These are phyloP conservation scores for Russula virescens DNA, from an alignment of 768 basidiomycete species.

Conservation along the genomic window DNA sequence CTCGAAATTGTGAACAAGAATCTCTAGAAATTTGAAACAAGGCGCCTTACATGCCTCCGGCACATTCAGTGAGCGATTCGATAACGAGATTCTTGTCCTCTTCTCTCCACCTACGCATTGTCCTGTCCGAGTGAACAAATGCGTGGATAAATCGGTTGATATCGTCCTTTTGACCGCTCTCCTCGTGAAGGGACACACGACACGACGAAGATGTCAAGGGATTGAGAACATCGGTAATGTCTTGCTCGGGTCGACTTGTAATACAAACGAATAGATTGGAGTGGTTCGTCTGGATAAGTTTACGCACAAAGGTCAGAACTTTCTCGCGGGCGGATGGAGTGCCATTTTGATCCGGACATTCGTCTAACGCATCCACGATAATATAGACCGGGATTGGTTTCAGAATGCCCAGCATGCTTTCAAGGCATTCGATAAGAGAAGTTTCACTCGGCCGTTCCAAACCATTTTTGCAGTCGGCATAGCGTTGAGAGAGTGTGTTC, in stretches of 20 bases:
- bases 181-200: not conserved
- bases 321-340: not conserved
- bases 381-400: not conserved
- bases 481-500: not conserved
- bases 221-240: not conserved
- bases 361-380: not conserved
- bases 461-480: not conserved
- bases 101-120: not conserved
- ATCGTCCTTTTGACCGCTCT: not conserved
- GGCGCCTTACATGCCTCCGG: not conserved
- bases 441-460: not conserved
- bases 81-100: constrained; percentile 1
- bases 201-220: not conserved
- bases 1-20: not conserved
- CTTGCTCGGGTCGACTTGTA: not conserved
- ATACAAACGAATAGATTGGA: not conserved
- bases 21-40: not conserved
- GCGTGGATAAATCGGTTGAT: not conserved
- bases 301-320: not conserved
- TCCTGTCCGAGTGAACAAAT: not conserved
- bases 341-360: not conserved
- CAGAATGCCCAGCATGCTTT: not conserved
- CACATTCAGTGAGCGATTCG: not conserved
- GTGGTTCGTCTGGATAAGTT: not conserved
- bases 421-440: not conserved